phyloP scores from a whole-genome alignment of 805 yeast genomes.

The Candida sithepensis region DNA sequence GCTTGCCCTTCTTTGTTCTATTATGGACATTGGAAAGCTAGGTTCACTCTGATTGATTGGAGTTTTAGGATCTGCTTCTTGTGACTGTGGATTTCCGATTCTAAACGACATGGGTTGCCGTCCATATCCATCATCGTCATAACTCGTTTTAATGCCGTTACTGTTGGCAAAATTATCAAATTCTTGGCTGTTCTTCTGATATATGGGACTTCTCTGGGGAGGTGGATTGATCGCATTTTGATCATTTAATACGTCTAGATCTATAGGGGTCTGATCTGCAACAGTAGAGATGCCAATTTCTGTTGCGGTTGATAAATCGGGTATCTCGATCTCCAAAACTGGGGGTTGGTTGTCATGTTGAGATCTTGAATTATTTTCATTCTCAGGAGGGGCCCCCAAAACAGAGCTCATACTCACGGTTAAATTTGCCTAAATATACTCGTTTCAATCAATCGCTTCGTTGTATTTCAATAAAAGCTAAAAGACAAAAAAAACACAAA shows the following conservation, averaged over 20 bases:
- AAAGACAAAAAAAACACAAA: no score
- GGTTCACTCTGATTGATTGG: conserved; percentile 10
- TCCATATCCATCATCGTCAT: conserved; percentile 20
- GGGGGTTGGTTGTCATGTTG: neutral
- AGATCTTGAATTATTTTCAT: neutral
- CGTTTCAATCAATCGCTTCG: neutral
- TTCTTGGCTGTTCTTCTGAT: neutral
- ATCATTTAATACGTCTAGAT: neutral
- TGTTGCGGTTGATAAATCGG: neutral
- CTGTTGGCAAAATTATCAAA: neutral
- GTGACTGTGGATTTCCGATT: conserved; percentile 20
- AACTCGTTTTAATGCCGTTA: neutral
- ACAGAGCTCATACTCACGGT: neutral
- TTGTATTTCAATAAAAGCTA: neutral
- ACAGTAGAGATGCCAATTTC: neutral
- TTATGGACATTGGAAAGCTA: conserved; percentile 6
- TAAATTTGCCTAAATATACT: neutral
- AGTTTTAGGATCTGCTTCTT: conserved; percentile 8
- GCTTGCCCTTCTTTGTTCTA: conserved; percentile 51
- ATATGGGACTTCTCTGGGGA: no score
- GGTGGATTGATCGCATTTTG: neutral
- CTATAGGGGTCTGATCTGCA: neutral
- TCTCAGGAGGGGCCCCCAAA: neutral
- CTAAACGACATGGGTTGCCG: conserved; percentile 24
- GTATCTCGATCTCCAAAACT: neutral